phyloP scores from a whole-genome alignment of 441 rosid species.

The Hura crepitans region DNA sequence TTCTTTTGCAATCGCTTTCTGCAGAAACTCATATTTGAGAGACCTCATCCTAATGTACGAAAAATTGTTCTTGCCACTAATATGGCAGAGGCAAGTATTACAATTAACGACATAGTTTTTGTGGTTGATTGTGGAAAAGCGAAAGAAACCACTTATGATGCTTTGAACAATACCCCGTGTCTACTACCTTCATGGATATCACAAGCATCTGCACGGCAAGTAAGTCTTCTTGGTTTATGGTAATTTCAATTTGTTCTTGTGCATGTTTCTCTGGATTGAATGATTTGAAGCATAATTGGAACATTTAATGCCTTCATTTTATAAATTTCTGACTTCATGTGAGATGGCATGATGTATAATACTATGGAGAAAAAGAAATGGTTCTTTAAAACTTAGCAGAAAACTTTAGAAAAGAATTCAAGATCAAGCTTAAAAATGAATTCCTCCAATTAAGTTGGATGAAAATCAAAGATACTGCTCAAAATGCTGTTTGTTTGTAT shows the following conservation, averaged over 20 bases:
- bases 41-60: constrained; percentile 72
- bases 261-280: neutral
- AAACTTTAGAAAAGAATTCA: neutral
- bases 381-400: neutral
- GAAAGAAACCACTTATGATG: constrained; percentile 98
- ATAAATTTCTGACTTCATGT: neutral
- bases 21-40: constrained; percentile 90
- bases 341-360: neutral
- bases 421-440: neutral
- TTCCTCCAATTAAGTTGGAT: neutral
- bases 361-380: neutral
- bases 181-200: constrained; percentile 98
- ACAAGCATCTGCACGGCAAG: constrained; percentile 93
- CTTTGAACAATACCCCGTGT: constrained; percentile 97
- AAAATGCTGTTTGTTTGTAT: neutral
- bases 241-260: neutral
- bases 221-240: constrained; percentile 31
- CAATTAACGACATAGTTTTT: constrained; percentile 89
- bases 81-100: constrained; percentile 99
- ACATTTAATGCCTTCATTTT: neutral
- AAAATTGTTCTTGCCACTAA: constrained; percentile 95
- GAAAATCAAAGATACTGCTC: neutral
- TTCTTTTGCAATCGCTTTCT: constrained; percentile 28
- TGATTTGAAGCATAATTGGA: neutral
- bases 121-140: constrained; percentile 99